These are phyloP conservation scores for Clathrus columnatus DNA, from an alignment of 768 basidiomycete genomes.

Conservation along the genomic window DNA sequence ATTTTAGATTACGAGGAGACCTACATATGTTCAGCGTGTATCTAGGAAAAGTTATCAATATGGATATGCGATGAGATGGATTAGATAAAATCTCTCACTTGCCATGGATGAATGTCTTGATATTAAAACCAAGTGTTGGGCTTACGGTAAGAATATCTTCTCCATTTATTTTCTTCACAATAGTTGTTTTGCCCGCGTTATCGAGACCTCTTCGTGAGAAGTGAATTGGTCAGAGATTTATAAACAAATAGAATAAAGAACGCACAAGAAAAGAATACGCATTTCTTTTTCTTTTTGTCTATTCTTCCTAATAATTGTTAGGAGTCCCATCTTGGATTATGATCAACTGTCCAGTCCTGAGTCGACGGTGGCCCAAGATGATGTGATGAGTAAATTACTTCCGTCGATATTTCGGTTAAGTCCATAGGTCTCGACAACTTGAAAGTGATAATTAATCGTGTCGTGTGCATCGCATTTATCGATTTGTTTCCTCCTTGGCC, in stretches of 20 bases:
- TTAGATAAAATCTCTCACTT: constrained; percentile 51
- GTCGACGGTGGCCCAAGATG: too few species aligned
- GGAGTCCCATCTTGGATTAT: constrained; percentile 64
- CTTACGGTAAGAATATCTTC: constrained; percentile 85
- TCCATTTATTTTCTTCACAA: constrained; percentile 87
- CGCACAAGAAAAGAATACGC: constrained; percentile 88
- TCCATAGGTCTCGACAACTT: too few species aligned
- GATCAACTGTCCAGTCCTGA: too few species aligned
- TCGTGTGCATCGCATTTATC: too few species aligned
- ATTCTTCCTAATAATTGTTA: constrained; percentile 96
- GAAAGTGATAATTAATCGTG: too few species aligned
- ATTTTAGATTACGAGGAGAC: constrained; percentile 13
- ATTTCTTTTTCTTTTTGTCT: constrained; percentile 93
- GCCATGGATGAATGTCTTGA: constrained; percentile 89
- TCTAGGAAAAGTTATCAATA: constrained; percentile 16
- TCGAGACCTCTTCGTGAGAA: constrained; percentile 69
- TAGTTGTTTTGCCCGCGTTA: constrained; percentile 98
- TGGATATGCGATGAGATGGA: constrained; percentile 19
- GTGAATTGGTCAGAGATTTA: not conserved
- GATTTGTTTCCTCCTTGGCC: too few species aligned
- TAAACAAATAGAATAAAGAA: constrained; percentile 9
- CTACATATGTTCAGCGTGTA: constrained; percentile 37
- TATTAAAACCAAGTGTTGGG: constrained; percentile 97
- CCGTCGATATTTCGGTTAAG: too few species aligned
- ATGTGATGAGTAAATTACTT: too few species aligned